Evolutionary conservation across 1,284 basidiomycete genomes (phyloP), one percentile per base, ranked within the genome.

Genomic region (Papiliotrema laurentii): DNA sequence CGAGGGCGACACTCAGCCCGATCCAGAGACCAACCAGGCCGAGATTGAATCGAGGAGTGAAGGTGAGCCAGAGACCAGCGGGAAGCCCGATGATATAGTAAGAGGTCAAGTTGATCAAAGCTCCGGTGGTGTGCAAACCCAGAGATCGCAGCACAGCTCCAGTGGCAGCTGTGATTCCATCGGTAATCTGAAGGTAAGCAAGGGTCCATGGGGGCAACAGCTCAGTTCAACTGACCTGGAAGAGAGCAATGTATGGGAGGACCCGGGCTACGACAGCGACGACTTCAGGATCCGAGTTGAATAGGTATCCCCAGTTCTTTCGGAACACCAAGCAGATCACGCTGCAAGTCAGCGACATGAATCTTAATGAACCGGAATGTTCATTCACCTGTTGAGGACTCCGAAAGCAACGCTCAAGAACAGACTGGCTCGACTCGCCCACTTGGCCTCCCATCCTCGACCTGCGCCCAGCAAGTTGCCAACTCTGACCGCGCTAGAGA

Each of bases 401-500:
- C 83, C 80, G 35, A 89, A 75, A 2, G 66, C 61, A 2, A 87
- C 63, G 0, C 80, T 80, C 66, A 89, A 76, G 16, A 87, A 46
- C 24, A 90, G 75, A 9, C 83, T 72, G 0, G 82, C 78, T 41
- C 80, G 79, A 5, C 84, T 79, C 0, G 85, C 79, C 47, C 84
- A 77, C 30, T 76, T 79, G 0, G 89, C 88, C 31, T 86, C 83
- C 51, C 74, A 75, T 0, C 83, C 79, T 41, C 86, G 81, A 37
- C 77, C 76, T 54, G 88, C 85, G 5, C 89, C 89, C 1, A 91
- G 78, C 13, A 91, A 76, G 64, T 91, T 90, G 2, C 89, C 88
- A 25, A 91, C 84, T 14, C 91, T 82, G 39, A 94, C 89, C 19
- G 89, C 86, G 1, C 85, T 78, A 0, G 91, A 89, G 7, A 92